Evolutionary conservation across 495 filamentous ascomycete genomes (phyloP), one percentile per base, ranked within the genome.

Genomic region (Podospora pseudocomata): DNA sequence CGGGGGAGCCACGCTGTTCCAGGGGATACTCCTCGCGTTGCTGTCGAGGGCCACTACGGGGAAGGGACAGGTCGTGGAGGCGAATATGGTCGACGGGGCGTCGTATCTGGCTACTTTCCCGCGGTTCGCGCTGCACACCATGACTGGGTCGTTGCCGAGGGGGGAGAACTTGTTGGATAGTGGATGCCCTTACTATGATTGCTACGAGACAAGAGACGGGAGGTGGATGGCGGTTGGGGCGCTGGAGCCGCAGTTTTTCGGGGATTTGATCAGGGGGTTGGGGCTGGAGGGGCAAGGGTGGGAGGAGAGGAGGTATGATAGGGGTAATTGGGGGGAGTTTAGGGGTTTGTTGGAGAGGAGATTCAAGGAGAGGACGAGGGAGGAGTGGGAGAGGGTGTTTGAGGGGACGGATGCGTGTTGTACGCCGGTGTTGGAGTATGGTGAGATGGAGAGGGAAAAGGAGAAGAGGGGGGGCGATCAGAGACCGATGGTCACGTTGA

Each of bases 21-120:
- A 75, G 73, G 90, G 89, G 56, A 87, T 91, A 71, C 79, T 92
- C 73, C 82, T 86, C 61, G 93, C 85, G 69, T 77, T 88, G 74
- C 71, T 88, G 39, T 83, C 72, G 53, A 78, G 83, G 62, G 84
- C 79, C 75, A 83, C 71, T 39, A 88, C 80, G 0, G 93, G 93
- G 0, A 81, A 81, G 16, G 94, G 93, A 0, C 93, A 97, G 79
- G 86, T 97, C 2, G 93, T 98, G 0, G 93, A 97, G 78, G 92
- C 90, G 3, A 97, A 96, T 78, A 98, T 98, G 94, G 94, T 97
- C 5, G 94, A 98, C 78, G 94, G 94, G 0, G 86, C 86, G 23
- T 86, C 87, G 9, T 93, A 92, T 73, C 77, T 98, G 15, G 89
- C 89, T 1, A 89, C 88, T 0, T 93, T 94, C 77, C 87, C 90